These are phyloP conservation scores for Colletotrichum lupini DNA, from an alignment of 2,329 filamentous ascomycete species.

Conservation along the genomic window DNA sequence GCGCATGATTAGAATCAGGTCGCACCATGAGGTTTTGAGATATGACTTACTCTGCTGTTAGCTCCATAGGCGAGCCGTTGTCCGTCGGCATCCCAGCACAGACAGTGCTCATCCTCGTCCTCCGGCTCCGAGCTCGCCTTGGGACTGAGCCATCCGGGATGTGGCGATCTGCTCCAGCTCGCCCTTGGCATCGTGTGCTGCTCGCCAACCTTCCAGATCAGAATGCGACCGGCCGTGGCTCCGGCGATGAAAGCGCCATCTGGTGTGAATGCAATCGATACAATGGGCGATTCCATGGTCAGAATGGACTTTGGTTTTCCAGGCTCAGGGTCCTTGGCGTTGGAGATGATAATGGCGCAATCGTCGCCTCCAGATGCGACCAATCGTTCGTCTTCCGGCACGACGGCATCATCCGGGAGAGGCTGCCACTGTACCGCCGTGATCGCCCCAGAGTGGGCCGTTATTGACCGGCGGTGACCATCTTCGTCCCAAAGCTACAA, in stretches of 20 bases:
- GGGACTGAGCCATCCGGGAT: constrained; percentile 69
- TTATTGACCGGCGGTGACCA: constrained; percentile 65
- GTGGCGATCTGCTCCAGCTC: constrained; percentile 66
- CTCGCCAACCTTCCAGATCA: constrained; percentile 75
- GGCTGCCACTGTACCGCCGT: constrained; percentile 73
- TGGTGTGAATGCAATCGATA: constrained; percentile 70
- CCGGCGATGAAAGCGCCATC: constrained; percentile 73
- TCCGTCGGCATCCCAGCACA: constrained; percentile 72
- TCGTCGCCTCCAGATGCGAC: constrained; percentile 73
- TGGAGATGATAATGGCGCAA: constrained; percentile 72
- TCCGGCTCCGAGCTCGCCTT: constrained; percentile 63
- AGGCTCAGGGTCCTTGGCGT: constrained; percentile 62
- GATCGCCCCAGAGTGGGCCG: constrained; percentile 68
- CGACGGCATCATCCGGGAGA: constrained; percentile 43
- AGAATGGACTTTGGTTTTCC: constrained; percentile 68
- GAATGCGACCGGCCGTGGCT: constrained; percentile 66
- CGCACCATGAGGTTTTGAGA: too few species aligned
- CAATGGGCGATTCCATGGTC: constrained; percentile 69
- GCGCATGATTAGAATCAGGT: constrained; percentile 5
- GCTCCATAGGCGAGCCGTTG: constrained; percentile 72
- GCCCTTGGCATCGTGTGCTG: constrained; percentile 65
- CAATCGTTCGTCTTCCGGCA: constrained; percentile 61
- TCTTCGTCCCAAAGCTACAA: constrained; percentile 64
- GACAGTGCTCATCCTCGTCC: constrained; percentile 70
- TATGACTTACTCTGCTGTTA: constrained; percentile 67